These are phyloP conservation scores for Botryosphaeria agaves DNA, from an alignment of 2,329 filamentous ascomycete genomes.

Conservation along the genomic window DNA sequence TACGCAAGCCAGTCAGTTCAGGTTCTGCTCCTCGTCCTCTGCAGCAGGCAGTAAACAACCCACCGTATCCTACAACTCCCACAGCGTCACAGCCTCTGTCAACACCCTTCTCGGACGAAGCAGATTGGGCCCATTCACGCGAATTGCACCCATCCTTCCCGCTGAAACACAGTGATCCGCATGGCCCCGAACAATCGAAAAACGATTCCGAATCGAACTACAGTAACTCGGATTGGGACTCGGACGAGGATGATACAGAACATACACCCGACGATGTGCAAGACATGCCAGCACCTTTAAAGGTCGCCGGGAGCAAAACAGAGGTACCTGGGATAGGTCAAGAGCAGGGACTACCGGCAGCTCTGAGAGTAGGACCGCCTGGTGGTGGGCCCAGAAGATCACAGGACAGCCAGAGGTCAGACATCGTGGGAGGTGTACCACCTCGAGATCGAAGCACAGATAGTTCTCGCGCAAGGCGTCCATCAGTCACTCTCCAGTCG, in stretches of 20 bases:
- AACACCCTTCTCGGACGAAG: constrained; percentile 6
- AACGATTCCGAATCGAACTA: constrained; percentile 1
- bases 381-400: constrained; percentile 2
- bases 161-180: constrained; percentile 13
- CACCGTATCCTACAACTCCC: constrained; percentile 28
- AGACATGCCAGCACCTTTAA: constrained; percentile 17
- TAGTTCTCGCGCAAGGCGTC: background rate
- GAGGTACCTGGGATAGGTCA: constrained; percentile 2
- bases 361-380: constrained; percentile 6
- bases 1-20: constrained; percentile 20
- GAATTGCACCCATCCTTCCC: constrained; percentile 23
- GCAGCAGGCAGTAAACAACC: constrained; percentile 18
- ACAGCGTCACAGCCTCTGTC: constrained; percentile 13
- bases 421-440: constrained; percentile 1
- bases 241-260: constrained; percentile 11
- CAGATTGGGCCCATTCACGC: constrained; percentile 14
- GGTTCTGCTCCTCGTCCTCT: constrained; percentile 22
- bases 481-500: constrained; percentile 15
- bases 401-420: constrained; percentile 2
- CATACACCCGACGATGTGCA: constrained; percentile 12
- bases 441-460: constrained; percentile 2
- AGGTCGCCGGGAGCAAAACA: constrained; percentile 8
- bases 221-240: constrained; percentile 1
- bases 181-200: constrained; percentile 10
- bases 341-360: constrained; percentile 5